These are phyloP conservation scores for Acaromyces ingoldii DNA, from an alignment of 1,284 basidiomycete species.

Conservation along the genomic window DNA sequence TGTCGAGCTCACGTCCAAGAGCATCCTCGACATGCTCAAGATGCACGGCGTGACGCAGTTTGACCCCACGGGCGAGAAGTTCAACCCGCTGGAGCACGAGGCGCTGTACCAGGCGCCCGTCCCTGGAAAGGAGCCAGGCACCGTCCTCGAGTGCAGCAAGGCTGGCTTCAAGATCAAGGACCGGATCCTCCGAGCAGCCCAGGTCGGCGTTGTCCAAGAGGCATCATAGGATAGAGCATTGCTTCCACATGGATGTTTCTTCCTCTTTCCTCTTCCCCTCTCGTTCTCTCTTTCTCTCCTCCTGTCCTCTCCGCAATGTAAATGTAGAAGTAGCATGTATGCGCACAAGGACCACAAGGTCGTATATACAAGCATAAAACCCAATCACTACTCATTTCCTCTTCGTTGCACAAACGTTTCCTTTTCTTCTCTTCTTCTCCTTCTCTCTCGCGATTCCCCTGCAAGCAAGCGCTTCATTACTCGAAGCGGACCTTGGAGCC, in stretches of 20 bases:
- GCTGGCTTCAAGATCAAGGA: constrained; percentile 61
- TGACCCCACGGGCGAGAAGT: constrained; percentile 83
- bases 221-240: constrained; percentile 9
- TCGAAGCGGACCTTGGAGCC: neutral
- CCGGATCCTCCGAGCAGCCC: constrained; percentile 81
- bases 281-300: too few species aligned
- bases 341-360: too few species aligned
- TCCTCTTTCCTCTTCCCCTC: neutral
- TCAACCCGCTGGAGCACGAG: constrained; percentile 92
- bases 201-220: constrained; percentile 79
- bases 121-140: constrained; percentile 75
- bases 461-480: too few species aligned
- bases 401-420: neutral
- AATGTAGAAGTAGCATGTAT: too few species aligned
- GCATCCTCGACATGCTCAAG: constrained; percentile 80
- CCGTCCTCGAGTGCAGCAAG: constrained; percentile 86
- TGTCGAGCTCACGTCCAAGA: constrained; percentile 85
- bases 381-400: constrained; percentile 15
- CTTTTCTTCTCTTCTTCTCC: neutral
- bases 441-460: neutral
- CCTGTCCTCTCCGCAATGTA: neutral
- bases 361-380: too few species aligned
- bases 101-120: constrained; percentile 93
- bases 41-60: constrained; percentile 86
- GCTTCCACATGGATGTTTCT: neutral